Evolutionary conservation across 345 rosid genomes (phyloP).

Genomic region (Hibiscus trionum): DNA sequence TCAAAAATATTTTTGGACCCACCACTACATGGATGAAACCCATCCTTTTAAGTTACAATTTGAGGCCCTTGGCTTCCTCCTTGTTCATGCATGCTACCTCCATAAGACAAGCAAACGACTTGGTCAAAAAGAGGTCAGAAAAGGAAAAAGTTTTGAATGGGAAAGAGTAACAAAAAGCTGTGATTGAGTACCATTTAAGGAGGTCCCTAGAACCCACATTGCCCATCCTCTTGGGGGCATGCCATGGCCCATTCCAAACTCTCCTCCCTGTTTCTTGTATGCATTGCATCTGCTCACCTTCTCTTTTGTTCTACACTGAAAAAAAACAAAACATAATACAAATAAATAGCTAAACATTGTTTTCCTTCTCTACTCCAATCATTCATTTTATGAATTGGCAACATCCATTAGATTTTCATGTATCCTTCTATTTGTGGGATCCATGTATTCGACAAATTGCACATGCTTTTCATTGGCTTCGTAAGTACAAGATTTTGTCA

Average conservation of each 20-base stretch:
- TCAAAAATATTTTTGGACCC: no score
- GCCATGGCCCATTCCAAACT: conserved; percentile 57
- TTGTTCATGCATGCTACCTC: conserved; percentile 38
- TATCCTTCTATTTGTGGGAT: conserved; percentile 19
- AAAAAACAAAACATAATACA: conserved; percentile 2
- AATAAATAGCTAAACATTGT: neutral
- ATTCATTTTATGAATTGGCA: conserved; percentile 47
- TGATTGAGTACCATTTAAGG: conserved; percentile 3
- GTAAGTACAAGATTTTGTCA: conserved; percentile 12
- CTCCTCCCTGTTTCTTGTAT: conserved; percentile 34
- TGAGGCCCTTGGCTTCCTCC: neutral
- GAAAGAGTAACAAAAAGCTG: conserved; percentile 16
- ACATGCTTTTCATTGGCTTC: neutral
- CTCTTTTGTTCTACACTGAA: neutral
- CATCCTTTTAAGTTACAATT: conserved; percentile 20
- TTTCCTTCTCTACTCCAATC: conserved; percentile 31
- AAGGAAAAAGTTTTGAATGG: conserved; percentile 19
- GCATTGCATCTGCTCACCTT: conserved; percentile 45
- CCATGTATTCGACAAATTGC: conserved; percentile 17
- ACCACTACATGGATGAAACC: neutral
- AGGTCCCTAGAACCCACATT: conserved; percentile 41
- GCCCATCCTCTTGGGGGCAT: conserved; percentile 39
- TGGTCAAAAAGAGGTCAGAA: conserved; percentile 40
- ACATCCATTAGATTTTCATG: conserved; percentile 33
- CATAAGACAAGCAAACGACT: conserved; percentile 23